A percentile compares a stretch with the other conserved stretches of the same genome.
These are phyloP conservation scores for Monilinia vaccinii-corymbosi DNA, from an alignment of 2,329 filamentous ascomycete genomes.

Conservation along the genomic window DNA sequence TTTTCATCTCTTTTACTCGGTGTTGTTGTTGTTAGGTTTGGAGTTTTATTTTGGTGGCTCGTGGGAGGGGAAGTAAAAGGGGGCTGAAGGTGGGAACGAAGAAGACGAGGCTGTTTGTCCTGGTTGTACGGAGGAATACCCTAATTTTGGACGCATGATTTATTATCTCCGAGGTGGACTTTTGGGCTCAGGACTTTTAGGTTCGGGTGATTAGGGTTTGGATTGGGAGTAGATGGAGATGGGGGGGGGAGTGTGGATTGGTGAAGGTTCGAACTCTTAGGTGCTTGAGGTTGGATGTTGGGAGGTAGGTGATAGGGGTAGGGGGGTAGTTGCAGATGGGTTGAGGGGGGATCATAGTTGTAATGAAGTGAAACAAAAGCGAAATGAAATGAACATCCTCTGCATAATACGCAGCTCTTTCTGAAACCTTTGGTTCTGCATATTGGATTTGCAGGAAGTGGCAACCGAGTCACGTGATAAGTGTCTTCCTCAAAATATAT, in stretches of 20 bases:
- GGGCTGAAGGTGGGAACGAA: too few species aligned
- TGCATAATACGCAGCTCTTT: too few species aligned
- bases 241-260: not conserved
- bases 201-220: not conserved
- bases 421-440: too few species aligned
- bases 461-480: not conserved
- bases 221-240: not conserved
- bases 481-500: too few species aligned
- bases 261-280: too few species aligned
- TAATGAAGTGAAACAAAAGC: too few species aligned
- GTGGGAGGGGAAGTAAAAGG: not conserved
- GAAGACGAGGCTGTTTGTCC: not conserved
- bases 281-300: too few species aligned
- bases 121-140: not conserved
- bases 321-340: too few species aligned
- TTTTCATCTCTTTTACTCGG: not conserved
- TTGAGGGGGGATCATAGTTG: too few species aligned
- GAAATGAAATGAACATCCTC: too few species aligned
- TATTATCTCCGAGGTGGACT: not conserved
- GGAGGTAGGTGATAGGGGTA: too few species aligned
- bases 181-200: not conserved
- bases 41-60: not conserved
- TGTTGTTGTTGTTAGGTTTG: not conserved
- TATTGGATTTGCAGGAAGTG: not conserved
- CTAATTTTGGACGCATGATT: not conserved